Base-by-base conservation (phyloP, 1,139 yeast species). In the Magnusiomyces magnusii region DNA sequence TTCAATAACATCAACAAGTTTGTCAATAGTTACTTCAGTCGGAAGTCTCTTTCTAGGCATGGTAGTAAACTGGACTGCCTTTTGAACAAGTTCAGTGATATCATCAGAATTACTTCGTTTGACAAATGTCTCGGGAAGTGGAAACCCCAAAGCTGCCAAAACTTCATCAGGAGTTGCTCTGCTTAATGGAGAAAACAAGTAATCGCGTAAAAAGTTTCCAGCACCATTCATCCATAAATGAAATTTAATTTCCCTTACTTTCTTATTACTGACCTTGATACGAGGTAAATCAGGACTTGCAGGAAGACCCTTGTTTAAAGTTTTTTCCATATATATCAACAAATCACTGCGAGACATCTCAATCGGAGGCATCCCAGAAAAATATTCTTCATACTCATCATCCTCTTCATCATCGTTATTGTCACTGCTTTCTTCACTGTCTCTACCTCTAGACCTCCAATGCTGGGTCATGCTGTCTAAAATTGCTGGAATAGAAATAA, bases 171-270 rank as follows among this genome's bases (percentile, higher is more conserved):
- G 76, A 52, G 85, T 77, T 65, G 84, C 84, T 9, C 53, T 56
- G 28, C 79, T 75, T 15, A 82, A 76, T 24, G 80, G 76, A 17
- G 89, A 88, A 39, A 39, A n/a, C 39, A 87, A 71, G 65, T 80
- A 86, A 54, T 76, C 75, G 59, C 81, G 81, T 57, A 89, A 71
- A 65, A 87, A 86, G 61, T 73, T 71, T 62, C 79, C 73, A 39
- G 82, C 77, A 0, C 96, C 96, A 60, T 80, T 71, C n/a, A 74
- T 70, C 67, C 86, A 86, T 58, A 90, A 72, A 65, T 69, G 83
- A 59, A 76, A 75, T 60, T 93, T 78, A 0, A 90, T 84, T 58
- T 78, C 49, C 27, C 27, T 19, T 23, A 17, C 27, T 21, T 21
- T 44, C 21, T 44, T 19, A 21, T 15, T 10, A 27, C 49, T 44